These are phyloP conservation scores for Fulvia fulva DNA, from an alignment of 2,329 filamentous ascomycete genomes.

Conservation along the genomic window DNA sequence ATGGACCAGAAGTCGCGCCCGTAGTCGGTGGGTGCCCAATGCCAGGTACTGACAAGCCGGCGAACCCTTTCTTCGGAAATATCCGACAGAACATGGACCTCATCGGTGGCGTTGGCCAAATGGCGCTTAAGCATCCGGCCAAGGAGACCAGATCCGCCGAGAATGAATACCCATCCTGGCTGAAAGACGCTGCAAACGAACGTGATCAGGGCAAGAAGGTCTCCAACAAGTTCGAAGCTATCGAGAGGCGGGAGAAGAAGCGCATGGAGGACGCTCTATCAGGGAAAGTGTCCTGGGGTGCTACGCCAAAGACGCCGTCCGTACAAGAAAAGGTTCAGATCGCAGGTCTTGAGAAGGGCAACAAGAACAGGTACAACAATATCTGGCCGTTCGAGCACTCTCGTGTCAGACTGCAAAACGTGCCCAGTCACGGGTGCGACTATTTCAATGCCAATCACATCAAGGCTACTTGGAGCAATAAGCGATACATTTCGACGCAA, in stretches of 20 bases:
- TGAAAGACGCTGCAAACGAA: constrained; percentile 63
- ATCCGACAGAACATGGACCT: constrained; percentile 97
- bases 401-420: constrained; percentile 71
- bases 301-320: constrained; percentile 37
- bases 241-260: constrained; percentile 80
- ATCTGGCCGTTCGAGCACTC: constrained; percentile 96
- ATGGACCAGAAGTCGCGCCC: constrained; percentile 59
- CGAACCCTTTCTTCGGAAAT: constrained; percentile 91
- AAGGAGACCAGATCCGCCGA: constrained; percentile 46
- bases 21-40: constrained; percentile 88
- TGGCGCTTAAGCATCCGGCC: constrained; percentile 57
- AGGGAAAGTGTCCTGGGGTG: constrained; percentile 55
- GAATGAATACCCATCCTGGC: constrained; percentile 68
- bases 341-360: constrained; percentile 88
- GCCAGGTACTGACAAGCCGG: constrained; percentile 62
- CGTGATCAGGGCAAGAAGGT: constrained; percentile 74
- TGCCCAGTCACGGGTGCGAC: constrained; percentile 68
- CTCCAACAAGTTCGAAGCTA: constrained; percentile 75
- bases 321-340: constrained; percentile 57
- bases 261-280: constrained; percentile 85
- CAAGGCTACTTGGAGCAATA: constrained; percentile 74
- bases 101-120: constrained; percentile 85
- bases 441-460: constrained; percentile 95
- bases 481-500: constrained; percentile 92
- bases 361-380: constrained; percentile 96